Percentiles rank a stretch among this genome's conserved stretches.
phyloP scores from a whole-genome alignment of 2,329 filamentous ascomycete genomes.

The Neofusicoccum parvum region DNA sequence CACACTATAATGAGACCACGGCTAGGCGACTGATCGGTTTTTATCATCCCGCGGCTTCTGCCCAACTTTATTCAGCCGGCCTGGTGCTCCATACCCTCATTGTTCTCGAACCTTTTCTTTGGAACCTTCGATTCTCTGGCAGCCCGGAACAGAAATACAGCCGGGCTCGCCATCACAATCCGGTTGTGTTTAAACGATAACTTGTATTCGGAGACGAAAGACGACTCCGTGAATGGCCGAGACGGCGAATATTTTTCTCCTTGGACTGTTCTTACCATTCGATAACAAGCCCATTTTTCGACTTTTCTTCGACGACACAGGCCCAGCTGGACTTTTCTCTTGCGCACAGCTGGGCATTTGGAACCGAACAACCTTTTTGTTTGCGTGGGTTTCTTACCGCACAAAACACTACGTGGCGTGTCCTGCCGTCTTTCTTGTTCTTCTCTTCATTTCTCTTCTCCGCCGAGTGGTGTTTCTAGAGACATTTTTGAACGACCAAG shows the following conservation, averaged over 20 bases:
- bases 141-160: background rate
- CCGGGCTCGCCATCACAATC: background rate
- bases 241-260: background rate
- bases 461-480: background rate
- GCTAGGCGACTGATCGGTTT: slow-evolving; percentile 8
- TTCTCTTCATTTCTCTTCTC: background rate
- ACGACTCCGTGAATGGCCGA: background rate
- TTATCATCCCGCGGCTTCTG: slow-evolving; percentile 7
- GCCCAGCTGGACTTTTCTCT: background rate
- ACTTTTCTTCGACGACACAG: slow-evolving; percentile 6
- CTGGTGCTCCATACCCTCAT: slow-evolving; percentile 10
- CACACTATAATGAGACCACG: slow-evolving; percentile 13
- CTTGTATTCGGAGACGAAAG: background rate
- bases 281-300: background rate
- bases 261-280: background rate
- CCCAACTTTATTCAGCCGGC: slow-evolving; percentile 3
- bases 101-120: background rate
- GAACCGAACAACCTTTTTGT: background rate
- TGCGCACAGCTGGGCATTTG: slow-evolving; percentile 11
- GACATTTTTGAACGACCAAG: background rate
- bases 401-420: slow-evolving; percentile 2
- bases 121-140: background rate
- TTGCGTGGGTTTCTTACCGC: background rate
- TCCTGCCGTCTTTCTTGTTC: background rate
- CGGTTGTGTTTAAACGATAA: slow-evolving; percentile 7